Base-by-base conservation (phyloP, 164 flowering plant genomes). In the Sextonia rubra region DNA sequence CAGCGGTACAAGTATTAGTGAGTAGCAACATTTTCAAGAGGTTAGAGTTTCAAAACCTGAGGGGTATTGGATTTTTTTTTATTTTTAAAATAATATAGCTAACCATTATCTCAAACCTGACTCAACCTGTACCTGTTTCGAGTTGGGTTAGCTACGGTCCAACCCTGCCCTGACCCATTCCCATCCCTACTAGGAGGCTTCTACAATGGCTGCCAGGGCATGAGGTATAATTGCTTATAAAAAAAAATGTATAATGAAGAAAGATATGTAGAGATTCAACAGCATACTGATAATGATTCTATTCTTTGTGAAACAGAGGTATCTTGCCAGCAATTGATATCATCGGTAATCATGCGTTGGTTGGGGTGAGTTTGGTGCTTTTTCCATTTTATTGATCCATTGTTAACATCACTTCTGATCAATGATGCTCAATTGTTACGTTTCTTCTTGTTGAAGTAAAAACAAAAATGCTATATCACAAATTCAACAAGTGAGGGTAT, bases 321-420 rank as follows among this genome's bases (percentile, higher is more conserved):
- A 92, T 96, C 82, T 81, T 96, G 66, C 85, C 98, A 56, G 98
- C 99, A 47, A 70, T 96, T 3, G 94, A 88, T 80, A 74, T 92
- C 66, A 27, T 94, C 1, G 77, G 93, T 27, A 66, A 23, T 18
- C 63, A 84, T 69, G 79, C 71, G 62, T 29, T 96, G 74, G 97
- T 88, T 76, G 98, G 98, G 92, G 99, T 96, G 91, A 86, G 91
- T 77, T 71, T 27, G 14, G 73, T 71, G n/a, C 66, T 65, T 71
- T 24, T 26, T 17, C 37, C 12, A 17, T 17, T 64, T 25, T 17
- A 25, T 26, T 29, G 12, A 27, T 27, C 67, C 8, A 27, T 64
- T 25, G 32, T 64, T 12, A 25, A 17, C 44, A 2, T 64, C n/a
- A 27, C 15, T 64, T 64, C 30, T 25, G 14, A 23, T 12, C 22